Percentiles rank a stretch among this genome's conserved stretches.
These are phyloP conservation scores for Crepidotus variabilis DNA, from an alignment of 768 basidiomycete species.

Conservation along the genomic window DNA sequence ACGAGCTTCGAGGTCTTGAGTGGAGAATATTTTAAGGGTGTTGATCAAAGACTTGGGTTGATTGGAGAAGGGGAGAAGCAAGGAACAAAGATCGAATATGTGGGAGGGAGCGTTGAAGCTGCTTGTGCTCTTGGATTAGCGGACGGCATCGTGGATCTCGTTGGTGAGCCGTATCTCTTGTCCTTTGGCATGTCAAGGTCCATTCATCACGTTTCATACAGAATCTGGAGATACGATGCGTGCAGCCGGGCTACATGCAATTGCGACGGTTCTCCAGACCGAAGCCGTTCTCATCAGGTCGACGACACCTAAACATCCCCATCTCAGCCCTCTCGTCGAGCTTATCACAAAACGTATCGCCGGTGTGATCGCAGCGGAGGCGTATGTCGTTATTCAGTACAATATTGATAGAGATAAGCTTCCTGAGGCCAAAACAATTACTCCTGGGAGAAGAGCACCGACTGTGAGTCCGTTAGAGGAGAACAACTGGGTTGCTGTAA, in stretches of 20 bases:
- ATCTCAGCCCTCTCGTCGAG: constrained; percentile 64
- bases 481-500: constrained; percentile 87
- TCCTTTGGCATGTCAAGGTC: neutral
- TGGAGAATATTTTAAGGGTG: constrained; percentile 64
- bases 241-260: constrained; percentile 91
- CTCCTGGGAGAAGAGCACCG: constrained; percentile 87
- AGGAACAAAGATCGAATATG: constrained; percentile 83
- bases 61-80: constrained; percentile 38
- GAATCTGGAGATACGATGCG: constrained; percentile 99
- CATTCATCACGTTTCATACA: constrained; percentile 22
- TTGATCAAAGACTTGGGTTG: constrained; percentile 57
- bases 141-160: constrained; percentile 97
- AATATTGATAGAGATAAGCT: constrained; percentile 75
- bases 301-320: constrained; percentile 54
- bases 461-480: constrained; percentile 85
- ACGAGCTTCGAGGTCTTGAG: constrained; percentile 94
- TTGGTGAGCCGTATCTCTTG: constrained; percentile 51
- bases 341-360: constrained; percentile 85
- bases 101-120: constrained; percentile 97
- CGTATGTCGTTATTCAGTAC: constrained; percentile 90
- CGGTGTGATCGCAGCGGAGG: constrained; percentile 84
- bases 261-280: constrained; percentile 76
- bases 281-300: constrained; percentile 95
- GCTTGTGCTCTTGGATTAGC: constrained; percentile 95
- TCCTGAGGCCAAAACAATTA: constrained; percentile 59